Evolutionary conservation across 2,329 filamentous ascomycete species (phyloP).

Genomic region (Ophiostoma himal-ulmi): DNA sequence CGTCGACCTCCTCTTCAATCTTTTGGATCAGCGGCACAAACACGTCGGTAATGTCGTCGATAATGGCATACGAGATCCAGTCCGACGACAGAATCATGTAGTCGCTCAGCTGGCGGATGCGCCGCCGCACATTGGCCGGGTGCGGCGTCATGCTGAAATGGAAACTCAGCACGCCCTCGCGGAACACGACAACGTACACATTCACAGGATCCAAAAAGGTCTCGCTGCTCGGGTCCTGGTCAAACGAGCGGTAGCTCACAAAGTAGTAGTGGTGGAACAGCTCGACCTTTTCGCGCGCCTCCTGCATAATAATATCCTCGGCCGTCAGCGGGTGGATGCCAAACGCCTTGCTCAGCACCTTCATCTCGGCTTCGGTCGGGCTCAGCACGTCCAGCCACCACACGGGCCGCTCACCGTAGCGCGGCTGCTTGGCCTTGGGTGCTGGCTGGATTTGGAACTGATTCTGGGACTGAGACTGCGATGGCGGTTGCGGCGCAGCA

Average conservation of each 20-base stretch:
- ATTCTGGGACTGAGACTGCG: neutral
- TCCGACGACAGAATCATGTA: conserved; percentile 90
- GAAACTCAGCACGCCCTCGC: conserved; percentile 91
- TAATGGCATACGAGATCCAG: conserved; percentile 97
- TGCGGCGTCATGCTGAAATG: conserved; percentile 96
- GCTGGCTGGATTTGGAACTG: neutral
- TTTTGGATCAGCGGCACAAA: conserved; percentile 87
- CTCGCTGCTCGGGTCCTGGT: conserved; percentile 84
- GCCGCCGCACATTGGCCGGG: conserved; percentile 87
- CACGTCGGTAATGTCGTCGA: conserved; percentile 96
- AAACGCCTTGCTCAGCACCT: conserved; percentile 83
- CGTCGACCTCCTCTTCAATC: conserved; percentile 94
- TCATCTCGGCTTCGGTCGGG: conserved; percentile 94
- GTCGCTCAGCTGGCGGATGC: conserved; percentile 88
- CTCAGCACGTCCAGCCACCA: conserved; percentile 95
- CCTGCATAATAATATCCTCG: conserved; percentile 95
- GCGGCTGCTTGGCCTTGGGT: conserved; percentile 28
- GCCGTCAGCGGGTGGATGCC: conserved; percentile 92
- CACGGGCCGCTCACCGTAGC: conserved; percentile 76
- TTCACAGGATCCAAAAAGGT: conserved; percentile 93
- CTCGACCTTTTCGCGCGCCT: conserved; percentile 96
- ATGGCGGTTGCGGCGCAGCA: neutral
- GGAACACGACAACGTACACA: conserved; percentile 95
- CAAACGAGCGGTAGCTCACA: conserved; percentile 95
- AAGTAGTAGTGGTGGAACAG: conserved; percentile 98